Evolutionary conservation across 2,329 filamentous ascomycete species (phyloP), one percentile per base, ranked within the genome.

Genomic region (Botrytis deweyae): DNA sequence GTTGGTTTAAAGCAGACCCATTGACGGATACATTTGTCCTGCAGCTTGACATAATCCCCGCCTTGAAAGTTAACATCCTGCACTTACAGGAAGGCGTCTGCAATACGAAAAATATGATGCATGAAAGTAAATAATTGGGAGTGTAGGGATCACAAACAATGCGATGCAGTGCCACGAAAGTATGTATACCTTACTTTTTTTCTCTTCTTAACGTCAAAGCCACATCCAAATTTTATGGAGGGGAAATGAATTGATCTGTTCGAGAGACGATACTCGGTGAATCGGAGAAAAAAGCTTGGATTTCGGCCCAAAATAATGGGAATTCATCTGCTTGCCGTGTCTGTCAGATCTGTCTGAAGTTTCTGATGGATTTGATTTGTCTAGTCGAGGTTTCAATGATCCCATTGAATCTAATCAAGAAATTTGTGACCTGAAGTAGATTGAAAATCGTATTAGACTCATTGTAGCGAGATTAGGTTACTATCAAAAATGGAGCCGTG

Each of bases 81-180:
- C 49, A 72, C 70, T 72, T 40, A 68, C 70, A 72, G 63, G 70
- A 72, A 72, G 49, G 70, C 70, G 70, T 72, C 63, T 68, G 70
- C 70, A 68, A 68, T 46, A 72, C 63, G 63, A 72, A 59, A 72
- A 72, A 58, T 40, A 58, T 33, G 29, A 33, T 58, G 66, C 49
- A 58, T 69, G 52, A 58, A 65, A 46, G 33, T 44, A 65, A 59
- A 68, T 29, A 68, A 68, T 61, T 68, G 70, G 46, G 42, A 49
- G 16, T 62, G 63, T 69, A 58, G 63, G 70, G 38, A 59, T 72
- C n/a, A 68, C 55, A 61, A 68, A 44, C 46, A 68, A 72, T 72
- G 49, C 70, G 38, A 49, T 68, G 40, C 42, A 68, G 70, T 72
- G 52, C 70, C 70, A 72, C 70, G 25, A 68, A 61, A 59, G 49